Base-by-base conservation (phyloP, 768 basidiomycete species). In the Lactifluus hygrophoroides region DNA sequence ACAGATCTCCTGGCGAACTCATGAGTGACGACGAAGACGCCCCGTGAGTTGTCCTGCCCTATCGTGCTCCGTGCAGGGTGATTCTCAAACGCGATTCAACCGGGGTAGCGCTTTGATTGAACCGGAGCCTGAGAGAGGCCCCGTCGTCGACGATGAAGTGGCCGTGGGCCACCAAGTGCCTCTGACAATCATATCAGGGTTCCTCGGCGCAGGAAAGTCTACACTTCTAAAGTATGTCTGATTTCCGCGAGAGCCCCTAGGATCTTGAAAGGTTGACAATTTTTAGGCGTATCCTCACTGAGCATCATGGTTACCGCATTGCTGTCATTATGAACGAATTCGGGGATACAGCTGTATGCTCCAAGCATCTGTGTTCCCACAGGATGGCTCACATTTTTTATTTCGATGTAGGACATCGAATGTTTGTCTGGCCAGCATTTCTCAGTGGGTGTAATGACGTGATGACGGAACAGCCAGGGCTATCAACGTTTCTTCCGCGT, bases 321-420 rank as follows among this genome's bases (percentile, higher is more conserved):
- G 95, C 95, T 5, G 95, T 99, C 21, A 96, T 95, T 62, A 94
- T 96, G 91, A 96, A 95, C 67, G 93, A 94, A 71, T 98, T 98
- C 69, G 95, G 93, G 9, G 94, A 96, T 69, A 94, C 94, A 19
- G 90, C 91, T 65, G 89, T 90, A 66, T 67, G 84, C 42, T 49
- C 37, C 54, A 37, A n/a, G 32, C 32, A 21, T 17, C 35, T 47
- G 25, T 34, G 47, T 60, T 58, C 23, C 54, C 30, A 23, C 48
- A 51, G 8, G 21, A 63, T 35, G 27, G 45, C 67, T 64, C 37
- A 65, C 67, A 63, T 50, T 64, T 68, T n/a, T n/a, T n/a, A n/a
- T n/a, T n/a, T n/a, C n/a, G 32, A 45, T 56, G 9, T 66, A 90
- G 88, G 95, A 93, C 67, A 96, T 97, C 55, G 94, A 97, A 83